phyloP scores from a whole-genome alignment of 2,329 filamentous ascomycete species.

The Colletotrichum lentis region DNA sequence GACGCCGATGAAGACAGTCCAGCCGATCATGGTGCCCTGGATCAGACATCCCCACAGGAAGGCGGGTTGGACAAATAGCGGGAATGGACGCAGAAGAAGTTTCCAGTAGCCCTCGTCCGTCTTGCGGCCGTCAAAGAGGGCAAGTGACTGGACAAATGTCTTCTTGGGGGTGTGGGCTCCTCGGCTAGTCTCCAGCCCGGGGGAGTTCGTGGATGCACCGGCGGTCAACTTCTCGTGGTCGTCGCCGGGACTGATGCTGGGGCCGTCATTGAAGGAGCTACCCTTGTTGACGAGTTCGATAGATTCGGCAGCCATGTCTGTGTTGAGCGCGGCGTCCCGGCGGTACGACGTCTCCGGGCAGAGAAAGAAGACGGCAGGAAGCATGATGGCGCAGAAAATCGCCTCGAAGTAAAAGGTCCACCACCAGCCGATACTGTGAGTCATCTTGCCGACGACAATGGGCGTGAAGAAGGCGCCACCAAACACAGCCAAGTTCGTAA shows the following conservation, averaged over 20 bases:
- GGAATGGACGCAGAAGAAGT: constrained; percentile 76
- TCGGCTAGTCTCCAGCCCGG: not conserved
- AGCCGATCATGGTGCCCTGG: constrained; percentile 90
- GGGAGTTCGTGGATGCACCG: not conserved
- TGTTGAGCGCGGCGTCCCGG: constrained; percentile 73
- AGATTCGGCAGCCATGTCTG: constrained; percentile 62
- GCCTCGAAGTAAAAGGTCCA: constrained; percentile 91
- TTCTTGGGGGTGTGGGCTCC: constrained; percentile 56
- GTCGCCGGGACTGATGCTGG: not conserved
- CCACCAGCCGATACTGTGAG: constrained; percentile 76
- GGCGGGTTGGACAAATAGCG: constrained; percentile 83
- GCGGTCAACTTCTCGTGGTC: constrained; percentile 16
- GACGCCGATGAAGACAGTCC: constrained; percentile 92
- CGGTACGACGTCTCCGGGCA: constrained; percentile 82
- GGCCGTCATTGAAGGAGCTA: not conserved
- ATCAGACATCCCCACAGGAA: constrained; percentile 83
- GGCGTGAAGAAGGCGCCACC: constrained; percentile 73
- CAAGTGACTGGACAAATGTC: constrained; percentile 67
- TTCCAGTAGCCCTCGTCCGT: constrained; percentile 77
- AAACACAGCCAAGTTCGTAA: constrained; percentile 69
- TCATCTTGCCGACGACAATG: constrained; percentile 89
- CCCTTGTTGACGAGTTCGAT: constrained; percentile 42
- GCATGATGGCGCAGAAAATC: constrained; percentile 77
- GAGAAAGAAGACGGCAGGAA: constrained; percentile 78
- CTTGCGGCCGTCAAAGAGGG: constrained; percentile 82